phyloP scores from a whole-genome alignment of 2,329 filamentous ascomycete species.

The Colletotrichum agaves region DNA sequence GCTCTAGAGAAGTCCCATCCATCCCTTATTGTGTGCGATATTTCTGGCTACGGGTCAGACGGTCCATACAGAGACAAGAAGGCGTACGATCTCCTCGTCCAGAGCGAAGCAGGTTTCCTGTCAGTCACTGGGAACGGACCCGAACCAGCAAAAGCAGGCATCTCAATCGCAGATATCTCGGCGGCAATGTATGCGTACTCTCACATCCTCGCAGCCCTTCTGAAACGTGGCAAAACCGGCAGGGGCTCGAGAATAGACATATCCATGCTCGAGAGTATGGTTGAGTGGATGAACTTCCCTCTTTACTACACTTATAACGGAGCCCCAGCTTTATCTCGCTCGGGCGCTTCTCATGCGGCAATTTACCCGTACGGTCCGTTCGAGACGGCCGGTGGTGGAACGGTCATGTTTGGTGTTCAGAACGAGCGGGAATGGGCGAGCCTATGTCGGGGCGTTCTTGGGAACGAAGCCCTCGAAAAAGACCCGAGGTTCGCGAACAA shows the following conservation, averaged over 20 bases:
- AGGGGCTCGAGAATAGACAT: conserved; percentile 62
- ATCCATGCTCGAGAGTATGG: conserved; percentile 68
- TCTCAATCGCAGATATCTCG: conserved; percentile 65
- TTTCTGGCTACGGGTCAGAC: conserved; percentile 62
- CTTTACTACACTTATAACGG: conserved; percentile 63
- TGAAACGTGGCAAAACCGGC: conserved; percentile 60
- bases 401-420: conserved; percentile 67
- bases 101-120: conserved; percentile 64
- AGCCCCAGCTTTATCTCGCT: conserved; percentile 53
- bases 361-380: conserved; percentile 70
- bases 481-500: conserved; percentile 61
- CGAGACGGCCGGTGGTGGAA: conserved; percentile 55
- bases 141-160: conserved; percentile 61
- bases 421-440: conserved; percentile 66
- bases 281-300: conserved; percentile 69
- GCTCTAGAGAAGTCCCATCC: conserved; percentile 54
- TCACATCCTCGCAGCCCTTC: conserved; percentile 60
- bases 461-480: conserved; percentile 51
- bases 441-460: conserved; percentile 59
- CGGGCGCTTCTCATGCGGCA: conserved; percentile 63
- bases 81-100: conserved; percentile 65
- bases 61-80: conserved; percentile 65
- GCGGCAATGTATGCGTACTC: conserved; percentile 64
- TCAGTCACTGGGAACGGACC: conserved; percentile 59
- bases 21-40: conserved; percentile 62